These are phyloP conservation scores for Ocimum tenuiflorum DNA, from an alignment of 257 asterid genomes.

Conservation along the genomic window DNA sequence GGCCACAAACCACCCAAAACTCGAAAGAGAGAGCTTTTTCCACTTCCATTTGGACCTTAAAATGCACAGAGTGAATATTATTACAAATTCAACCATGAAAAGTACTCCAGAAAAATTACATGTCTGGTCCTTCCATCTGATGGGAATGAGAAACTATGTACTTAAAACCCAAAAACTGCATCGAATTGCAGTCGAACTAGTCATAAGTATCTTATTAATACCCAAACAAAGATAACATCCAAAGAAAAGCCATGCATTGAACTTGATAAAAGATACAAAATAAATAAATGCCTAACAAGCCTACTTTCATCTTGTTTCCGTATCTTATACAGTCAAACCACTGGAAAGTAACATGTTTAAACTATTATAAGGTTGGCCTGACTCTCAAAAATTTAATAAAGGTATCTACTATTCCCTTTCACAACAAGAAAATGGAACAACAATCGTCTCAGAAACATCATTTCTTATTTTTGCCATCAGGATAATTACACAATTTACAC, in stretches of 20 bases:
- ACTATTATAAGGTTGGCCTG: background rate
- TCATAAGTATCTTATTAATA: background rate
- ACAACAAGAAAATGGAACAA: background rate
- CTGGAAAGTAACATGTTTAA: background rate
- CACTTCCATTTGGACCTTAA: conserved; percentile 98
- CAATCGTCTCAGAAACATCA: conserved; percentile 1
- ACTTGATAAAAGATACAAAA: background rate
- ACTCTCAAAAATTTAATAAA: too few species aligned
- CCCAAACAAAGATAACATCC: background rate
- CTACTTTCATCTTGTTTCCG: background rate
- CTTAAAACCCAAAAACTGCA: background rate
- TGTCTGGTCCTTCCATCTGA: conserved; percentile 10
- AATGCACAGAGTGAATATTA: conserved; percentile 15
- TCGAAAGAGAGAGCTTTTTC: conserved; percentile 97
- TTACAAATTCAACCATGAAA: conserved; percentile 5
- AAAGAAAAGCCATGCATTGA: too few species aligned
- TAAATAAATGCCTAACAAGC: background rate
- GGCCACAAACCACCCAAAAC: conserved; percentile 99
- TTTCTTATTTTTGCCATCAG: background rate
- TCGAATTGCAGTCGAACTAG: conserved; percentile 1
- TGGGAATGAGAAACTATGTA: background rate
- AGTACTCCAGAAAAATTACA: conserved; percentile 4
- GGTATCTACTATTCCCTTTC: background rate
- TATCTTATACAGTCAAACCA: background rate
- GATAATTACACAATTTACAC: background rate